Conservation (phyloP, 1,284 basidiomycete genomes). For the Trichosporon ovoides region DNA sequence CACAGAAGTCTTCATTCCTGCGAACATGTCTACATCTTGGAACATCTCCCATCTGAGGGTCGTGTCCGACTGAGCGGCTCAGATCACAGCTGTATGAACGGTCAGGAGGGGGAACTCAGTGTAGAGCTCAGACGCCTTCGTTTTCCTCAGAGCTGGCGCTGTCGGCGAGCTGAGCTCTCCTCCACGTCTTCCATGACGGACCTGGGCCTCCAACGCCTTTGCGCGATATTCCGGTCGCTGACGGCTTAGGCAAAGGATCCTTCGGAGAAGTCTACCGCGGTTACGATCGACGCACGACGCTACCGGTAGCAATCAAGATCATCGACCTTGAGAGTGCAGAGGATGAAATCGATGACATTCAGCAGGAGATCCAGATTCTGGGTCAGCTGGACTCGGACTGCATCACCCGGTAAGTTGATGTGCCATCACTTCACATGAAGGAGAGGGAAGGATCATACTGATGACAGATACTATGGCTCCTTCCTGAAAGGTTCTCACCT, state of each 20-base stretch:
- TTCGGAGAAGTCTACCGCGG: conserved; percentile 98
- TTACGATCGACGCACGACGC: conserved; percentile 85
- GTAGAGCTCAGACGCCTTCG: too few species aligned
- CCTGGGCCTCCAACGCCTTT: too few species aligned
- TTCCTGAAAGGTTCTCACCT: conserved; percentile 90
- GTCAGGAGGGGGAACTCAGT: too few species aligned
- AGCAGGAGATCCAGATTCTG: conserved; percentile 97
- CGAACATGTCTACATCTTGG: too few species aligned
- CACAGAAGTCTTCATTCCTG: too few species aligned
- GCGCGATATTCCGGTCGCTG: background rate
- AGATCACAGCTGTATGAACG: too few species aligned
- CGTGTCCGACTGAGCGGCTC: too few species aligned
- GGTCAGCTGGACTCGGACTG: conserved; percentile 94
- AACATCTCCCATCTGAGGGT: too few species aligned
- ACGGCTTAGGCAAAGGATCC: conserved; percentile 74
- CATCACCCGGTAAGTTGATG: conserved; percentile 85
- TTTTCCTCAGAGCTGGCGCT: too few species aligned
- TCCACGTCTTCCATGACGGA: too few species aligned
- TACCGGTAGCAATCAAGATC: conserved; percentile 95
- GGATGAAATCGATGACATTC: conserved; percentile 99
- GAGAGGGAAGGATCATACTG: background rate
- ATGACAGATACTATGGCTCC: conserved; percentile 80
- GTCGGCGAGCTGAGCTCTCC: too few species aligned
- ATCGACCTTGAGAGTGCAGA: conserved; percentile 98
- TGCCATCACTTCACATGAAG: background rate